phyloP scores from a whole-genome alignment of 2,329 filamentous ascomycete species.

The Microdochium trichocladiopsis region DNA sequence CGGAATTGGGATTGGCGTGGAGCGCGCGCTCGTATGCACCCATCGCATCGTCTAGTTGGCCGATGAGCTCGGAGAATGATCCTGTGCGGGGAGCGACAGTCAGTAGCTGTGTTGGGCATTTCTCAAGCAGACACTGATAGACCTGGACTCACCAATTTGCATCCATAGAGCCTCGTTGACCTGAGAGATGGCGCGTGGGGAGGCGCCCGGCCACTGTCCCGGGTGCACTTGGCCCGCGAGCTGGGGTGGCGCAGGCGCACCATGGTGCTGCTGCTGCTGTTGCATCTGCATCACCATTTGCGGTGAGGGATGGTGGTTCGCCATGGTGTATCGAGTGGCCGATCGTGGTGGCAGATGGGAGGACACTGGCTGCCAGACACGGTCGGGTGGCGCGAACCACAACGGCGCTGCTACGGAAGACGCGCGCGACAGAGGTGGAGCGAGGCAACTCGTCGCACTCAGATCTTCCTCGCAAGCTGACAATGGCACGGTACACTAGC shows the following conservation, averaged over 20 bases:
- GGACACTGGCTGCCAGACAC: neutral
- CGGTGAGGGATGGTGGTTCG: constrained; percentile 74
- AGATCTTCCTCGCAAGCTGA: no score
- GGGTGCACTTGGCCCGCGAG: constrained; percentile 2
- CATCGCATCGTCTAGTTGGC: constrained; percentile 83
- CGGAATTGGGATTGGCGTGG: constrained; percentile 79
- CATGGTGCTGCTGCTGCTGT: constrained; percentile 49
- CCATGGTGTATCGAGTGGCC: constrained; percentile 39
- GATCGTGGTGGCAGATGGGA: neutral
- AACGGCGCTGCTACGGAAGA: no score
- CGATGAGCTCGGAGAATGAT: constrained; percentile 78
- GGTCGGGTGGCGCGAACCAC: neutral
- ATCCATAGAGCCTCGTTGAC: constrained; percentile 90
- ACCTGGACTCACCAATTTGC: constrained; percentile 66
- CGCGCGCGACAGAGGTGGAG: no score
- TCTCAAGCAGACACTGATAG: neutral
- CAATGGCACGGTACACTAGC: no score
- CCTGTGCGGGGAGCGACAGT: no score
- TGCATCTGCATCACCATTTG: constrained; percentile 66
- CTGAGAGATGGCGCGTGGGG: constrained; percentile 65
- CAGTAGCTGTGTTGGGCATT: no score
- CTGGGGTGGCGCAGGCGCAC: constrained; percentile 56
- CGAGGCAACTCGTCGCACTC: no score
- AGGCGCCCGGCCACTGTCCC: constrained; percentile 40
- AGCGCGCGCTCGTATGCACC: constrained; percentile 86